phyloP scores from a whole-genome alignment of 2,329 filamentous ascomycete genomes.

The Ophiostoma himal-ulmi region DNA sequence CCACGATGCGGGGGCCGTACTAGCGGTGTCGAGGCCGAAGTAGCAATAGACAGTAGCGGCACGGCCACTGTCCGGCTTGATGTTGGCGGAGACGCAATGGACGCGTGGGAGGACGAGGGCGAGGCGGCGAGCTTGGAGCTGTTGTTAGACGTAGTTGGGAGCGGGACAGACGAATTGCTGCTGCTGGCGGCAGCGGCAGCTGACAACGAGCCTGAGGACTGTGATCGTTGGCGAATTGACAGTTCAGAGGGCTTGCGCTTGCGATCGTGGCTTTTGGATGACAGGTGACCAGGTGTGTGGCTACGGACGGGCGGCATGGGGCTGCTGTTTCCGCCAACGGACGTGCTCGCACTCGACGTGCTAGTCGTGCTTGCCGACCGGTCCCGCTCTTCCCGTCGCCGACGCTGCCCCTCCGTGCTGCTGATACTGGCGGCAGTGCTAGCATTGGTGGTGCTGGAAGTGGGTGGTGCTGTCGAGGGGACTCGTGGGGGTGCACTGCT shows the following conservation, averaged over 20 bases:
- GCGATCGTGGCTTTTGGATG: conserved; percentile 51
- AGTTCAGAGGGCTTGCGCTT: conserved; percentile 48
- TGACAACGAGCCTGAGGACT: conserved; percentile 40
- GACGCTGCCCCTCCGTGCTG: conserved; percentile 26
- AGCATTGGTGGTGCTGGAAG: conserved; percentile 20
- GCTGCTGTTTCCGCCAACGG: conserved; percentile 33
- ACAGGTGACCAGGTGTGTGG: conserved; percentile 57
- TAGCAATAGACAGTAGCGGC: conserved; percentile 1
- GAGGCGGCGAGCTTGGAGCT: conserved; percentile 21
- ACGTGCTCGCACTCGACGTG: conserved; percentile 27
- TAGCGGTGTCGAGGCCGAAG: conserved; percentile 14
- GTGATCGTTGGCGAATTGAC: conserved; percentile 49
- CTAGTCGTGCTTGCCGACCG: conserved; percentile 29
- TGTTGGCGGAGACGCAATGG: background rate
- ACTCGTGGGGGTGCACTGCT: conserved; percentile 16
- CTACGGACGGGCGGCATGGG: conserved; percentile 43
- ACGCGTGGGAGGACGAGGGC: conserved; percentile 28
- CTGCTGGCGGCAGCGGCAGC: background rate
- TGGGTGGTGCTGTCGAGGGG: background rate
- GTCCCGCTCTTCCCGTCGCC: conserved; percentile 21
- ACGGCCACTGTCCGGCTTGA: background rate
- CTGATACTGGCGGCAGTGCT: conserved; percentile 28
- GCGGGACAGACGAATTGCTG: conserved; percentile 21
- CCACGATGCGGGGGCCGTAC: conserved; percentile 26
- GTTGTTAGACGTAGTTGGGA: conserved; percentile 26